Conservation (phyloP, 805 yeast genomes). For the Candida adriatica region DNA sequence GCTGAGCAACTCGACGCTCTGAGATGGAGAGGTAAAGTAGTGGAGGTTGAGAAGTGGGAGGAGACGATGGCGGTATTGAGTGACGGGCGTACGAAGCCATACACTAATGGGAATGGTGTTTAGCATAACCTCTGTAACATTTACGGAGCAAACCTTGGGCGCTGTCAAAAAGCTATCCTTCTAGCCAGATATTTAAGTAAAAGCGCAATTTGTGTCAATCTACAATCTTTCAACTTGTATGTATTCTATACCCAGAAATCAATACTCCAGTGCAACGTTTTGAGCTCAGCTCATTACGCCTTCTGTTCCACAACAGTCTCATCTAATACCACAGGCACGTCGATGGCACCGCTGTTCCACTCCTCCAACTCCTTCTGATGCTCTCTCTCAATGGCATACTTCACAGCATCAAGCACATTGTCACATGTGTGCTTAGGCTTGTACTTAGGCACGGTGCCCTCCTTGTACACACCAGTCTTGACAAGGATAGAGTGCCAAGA, state of each 20-base stretch:
- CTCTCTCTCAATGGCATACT: slow-evolving; percentile 78
- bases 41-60: slow-evolving; percentile 8
- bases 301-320: slow-evolving; percentile 26
- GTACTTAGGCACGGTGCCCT: slow-evolving; percentile 72
- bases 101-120: no score
- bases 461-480: slow-evolving; percentile 82
- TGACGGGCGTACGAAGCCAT: no score
- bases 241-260: no score
- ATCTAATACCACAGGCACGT: slow-evolving; percentile 42
- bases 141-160: no score
- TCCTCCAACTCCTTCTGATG: slow-evolving; percentile 65
- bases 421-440: slow-evolving; percentile 69
- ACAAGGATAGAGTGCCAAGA: slow-evolving; percentile 83
- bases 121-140: no score
- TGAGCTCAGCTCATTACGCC: no score
- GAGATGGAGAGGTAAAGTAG: slow-evolving; percentile 26
- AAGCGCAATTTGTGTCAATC: no score
- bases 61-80: slow-evolving; percentile 5
- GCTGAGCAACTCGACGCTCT: slow-evolving; percentile 26
- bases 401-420: slow-evolving; percentile 74
- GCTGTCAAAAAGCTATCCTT: no score
- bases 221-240: no score
- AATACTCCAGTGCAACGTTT: no score
- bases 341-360: slow-evolving; percentile 57
- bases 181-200: no score